Evolutionary conservation across 129 eudicot genomes (phyloP), one percentile per base, ranked within the genome.

Genomic region (Flaveria robusta): DNA sequence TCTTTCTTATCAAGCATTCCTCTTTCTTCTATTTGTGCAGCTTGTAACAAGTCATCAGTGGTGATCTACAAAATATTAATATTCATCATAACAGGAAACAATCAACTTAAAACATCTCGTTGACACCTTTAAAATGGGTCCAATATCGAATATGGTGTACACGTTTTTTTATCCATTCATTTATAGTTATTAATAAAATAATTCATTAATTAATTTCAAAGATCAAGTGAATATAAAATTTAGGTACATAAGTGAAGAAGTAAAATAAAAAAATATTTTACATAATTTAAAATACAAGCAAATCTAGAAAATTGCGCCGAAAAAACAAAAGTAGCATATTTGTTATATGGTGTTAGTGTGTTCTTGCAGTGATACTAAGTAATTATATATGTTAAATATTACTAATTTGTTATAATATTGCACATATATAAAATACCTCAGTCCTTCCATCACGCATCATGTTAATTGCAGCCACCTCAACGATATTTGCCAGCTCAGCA

Each of bases 391-490:
- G 62, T 22, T 62, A 62, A 5, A 14, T 62, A 62, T 31, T 5
- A 62, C 13, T 62, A 27, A 29, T 29, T 63, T 29, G 45, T 29
- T 14, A 29, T 27, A 63, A 63, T 29, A 63, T 27, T 31, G 68
- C 43, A 63, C 22, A 7, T 63, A 63, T 54, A 64, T 43, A 55
- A 23, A 19, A 73, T 86, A 93, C 98, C 98, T 93, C 97, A 65
- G 86, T 85, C 77, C 97, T 87, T 80, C 87, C 92, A 66, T 90
- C 98, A 78, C 98, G 98, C 96, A 93, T 83, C 97, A 90, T 90
- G 80, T 82, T 77, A 19, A 90, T 76, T 39, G 97, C 98, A 22
- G 96, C 97, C 72, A 90, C 95, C 91, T 93, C 98, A 74, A 93
- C 75, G 16, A 93, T 82, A 81, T 93, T 93, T 43, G 97, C 98